Conservation (phyloP, 2,329 filamentous ascomycete genomes). For the Aureobasidium melanogenum region DNA sequence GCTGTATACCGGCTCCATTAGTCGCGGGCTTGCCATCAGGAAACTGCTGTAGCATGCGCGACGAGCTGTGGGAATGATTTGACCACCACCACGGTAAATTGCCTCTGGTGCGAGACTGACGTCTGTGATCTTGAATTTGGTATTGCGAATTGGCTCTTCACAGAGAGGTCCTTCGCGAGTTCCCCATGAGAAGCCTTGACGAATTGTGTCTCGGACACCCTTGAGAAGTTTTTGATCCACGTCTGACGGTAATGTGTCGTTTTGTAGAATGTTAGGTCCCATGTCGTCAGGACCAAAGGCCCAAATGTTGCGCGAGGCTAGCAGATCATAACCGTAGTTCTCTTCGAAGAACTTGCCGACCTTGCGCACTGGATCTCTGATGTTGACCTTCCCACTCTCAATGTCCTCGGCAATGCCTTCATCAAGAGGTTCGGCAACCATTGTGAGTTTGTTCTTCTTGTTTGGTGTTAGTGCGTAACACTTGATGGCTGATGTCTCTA, state of each 20-base stretch:
- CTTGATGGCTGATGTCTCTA: conserved; percentile 94
- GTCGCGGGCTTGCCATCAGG: conserved; percentile 87
- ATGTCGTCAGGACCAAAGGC: conserved; percentile 94
- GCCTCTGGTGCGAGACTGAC: conserved; percentile 77
- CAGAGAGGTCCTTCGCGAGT: conserved; percentile 90
- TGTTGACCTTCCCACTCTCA: conserved; percentile 79
- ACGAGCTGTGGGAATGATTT: conserved; percentile 92
- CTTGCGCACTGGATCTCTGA: conserved; percentile 84
- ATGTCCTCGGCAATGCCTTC: conserved; percentile 93
- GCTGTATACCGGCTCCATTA: conserved; percentile 94
- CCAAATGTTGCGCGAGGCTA: conserved; percentile 94
- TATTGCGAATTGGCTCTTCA: conserved; percentile 97
- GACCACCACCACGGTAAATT: conserved; percentile 89
- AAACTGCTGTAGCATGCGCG: conserved; percentile 93
- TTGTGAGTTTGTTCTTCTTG: conserved; percentile 98
- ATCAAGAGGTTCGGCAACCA: conserved; percentile 93
- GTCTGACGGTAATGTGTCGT: conserved; percentile 89
- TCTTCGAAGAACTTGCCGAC: conserved; percentile 97
- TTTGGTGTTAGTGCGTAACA: conserved; percentile 97
- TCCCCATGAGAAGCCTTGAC: conserved; percentile 95
- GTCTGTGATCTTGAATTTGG: conserved; percentile 94
- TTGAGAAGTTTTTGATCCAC: conserved; percentile 87
- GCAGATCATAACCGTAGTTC: conserved; percentile 91
- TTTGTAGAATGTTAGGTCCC: conserved; percentile 90
- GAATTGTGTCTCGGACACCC: conserved; percentile 82